A percentile compares a stretch with the other conserved stretches of the same genome.
Conservation (phyloP, 768 basidiomycete species). For the Chiua virens region DNA sequence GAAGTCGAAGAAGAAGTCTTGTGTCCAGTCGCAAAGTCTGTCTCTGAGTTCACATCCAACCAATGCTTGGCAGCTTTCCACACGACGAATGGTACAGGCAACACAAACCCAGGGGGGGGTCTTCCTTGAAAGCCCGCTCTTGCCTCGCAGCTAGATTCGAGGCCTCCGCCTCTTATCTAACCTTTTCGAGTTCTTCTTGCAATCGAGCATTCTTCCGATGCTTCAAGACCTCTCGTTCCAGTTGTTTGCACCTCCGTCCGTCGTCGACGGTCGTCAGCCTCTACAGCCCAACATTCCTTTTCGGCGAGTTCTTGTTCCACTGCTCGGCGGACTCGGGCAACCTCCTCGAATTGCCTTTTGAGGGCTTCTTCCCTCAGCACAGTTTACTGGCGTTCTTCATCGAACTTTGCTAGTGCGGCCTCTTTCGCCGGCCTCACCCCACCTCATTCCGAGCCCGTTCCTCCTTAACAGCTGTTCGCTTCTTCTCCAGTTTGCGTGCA, state of each 20-base stretch:
- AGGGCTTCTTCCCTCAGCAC: constrained; percentile 24
- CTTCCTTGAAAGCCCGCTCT: constrained; percentile 27
- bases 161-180: constrained; percentile 24
- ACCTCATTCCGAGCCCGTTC: constrained; percentile 20
- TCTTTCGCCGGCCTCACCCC: constrained; percentile 15
- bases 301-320: constrained; percentile 23
- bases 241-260: constrained; percentile 26
- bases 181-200: constrained; percentile 31
- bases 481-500: constrained; percentile 19
- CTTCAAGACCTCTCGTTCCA: constrained; percentile 27
- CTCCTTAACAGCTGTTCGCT: constrained; percentile 7
- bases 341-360: constrained; percentile 25
- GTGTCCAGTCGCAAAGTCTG: constrained; percentile 5
- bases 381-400: constrained; percentile 28
- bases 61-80: constrained; percentile 36
- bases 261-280: constrained; percentile 29
- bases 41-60: constrained; percentile 24
- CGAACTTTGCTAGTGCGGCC: constrained; percentile 18
- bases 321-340: constrained; percentile 20
- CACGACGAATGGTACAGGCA: constrained; percentile 35
- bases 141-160: constrained; percentile 22
- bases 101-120: constrained; percentile 27
- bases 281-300: constrained; percentile 21
- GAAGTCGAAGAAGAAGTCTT: not conserved
- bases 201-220: constrained; percentile 27